Evolutionary conservation across 2,329 filamentous ascomycete genomes (phyloP), one percentile per base, ranked within the genome.

Genomic region (Cadophora malorum): DNA sequence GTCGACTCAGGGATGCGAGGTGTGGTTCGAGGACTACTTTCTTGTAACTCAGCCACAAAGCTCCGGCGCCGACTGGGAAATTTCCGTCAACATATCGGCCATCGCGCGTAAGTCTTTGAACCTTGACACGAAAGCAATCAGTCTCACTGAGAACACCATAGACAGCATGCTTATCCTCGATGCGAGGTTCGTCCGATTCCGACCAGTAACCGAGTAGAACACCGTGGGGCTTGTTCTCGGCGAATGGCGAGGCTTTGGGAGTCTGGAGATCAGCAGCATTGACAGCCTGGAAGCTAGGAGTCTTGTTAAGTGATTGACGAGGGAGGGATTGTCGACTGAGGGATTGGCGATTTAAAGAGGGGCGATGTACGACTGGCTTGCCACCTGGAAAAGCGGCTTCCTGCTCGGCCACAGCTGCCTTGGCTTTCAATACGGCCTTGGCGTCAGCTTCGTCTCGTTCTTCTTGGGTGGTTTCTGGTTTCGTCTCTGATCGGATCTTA

Each of bases 61-160:
- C 86, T 14, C 88, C 88, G 1, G 87, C 84, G 1, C 87, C 87
- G 1, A 78, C 77, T 0, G 88, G 88, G 65, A 88, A 90, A 75
- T 90, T 89, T 45, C 86, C 87, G 38, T 85, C 81, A 0, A 88
- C 79, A 35, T 82, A 83, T 0, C 85, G 83, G 2, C 88, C 88
- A 72, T 89, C 87, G 3, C 87, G 83, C 0, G 87, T 90, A 72
- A 88, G 83, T 6, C 85, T 81, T 0, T 87, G 83, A 0, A 90
- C 80, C 75, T 90, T 90, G 64, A 89, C 86, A 0, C 88, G 80
- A 74, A 90, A 90, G 83, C 88, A 89, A 70, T 89, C 87, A 65
- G 88, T 88, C 21, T 83, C 83, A 0, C 86, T 86, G 0, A 90
- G 77, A 12, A 90, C 88, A 3, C 88, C 88, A 64, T 86, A 87